Percentiles rank a stretch among this genome's conserved stretches.
Evolutionary conservation across 1,284 basidiomycete species (phyloP).

Genomic region (Apiotrichum gamsii): DNA sequence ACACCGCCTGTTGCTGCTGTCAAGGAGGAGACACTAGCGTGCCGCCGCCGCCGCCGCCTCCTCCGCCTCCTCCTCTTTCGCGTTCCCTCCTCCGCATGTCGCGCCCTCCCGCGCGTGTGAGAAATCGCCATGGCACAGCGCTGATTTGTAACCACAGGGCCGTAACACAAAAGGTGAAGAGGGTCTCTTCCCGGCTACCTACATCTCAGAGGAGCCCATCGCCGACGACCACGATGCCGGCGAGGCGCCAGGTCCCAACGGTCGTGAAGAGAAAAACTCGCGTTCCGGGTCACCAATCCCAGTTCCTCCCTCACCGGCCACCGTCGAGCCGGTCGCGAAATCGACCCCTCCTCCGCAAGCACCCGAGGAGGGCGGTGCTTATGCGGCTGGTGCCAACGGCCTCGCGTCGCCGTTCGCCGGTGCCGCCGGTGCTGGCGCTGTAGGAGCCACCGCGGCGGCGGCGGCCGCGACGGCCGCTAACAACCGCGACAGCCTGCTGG

Average conservation of each 20-base stretch:
- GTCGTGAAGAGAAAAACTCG: background rate
- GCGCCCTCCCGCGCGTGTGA: too few species aligned
- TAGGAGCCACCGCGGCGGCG: conserved; percentile 5
- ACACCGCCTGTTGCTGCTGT: too few species aligned
- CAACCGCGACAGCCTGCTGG: conserved; percentile 14
- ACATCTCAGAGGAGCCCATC: conserved; percentile 59
- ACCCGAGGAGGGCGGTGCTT: conserved; percentile 3
- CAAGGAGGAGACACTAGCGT: too few species aligned
- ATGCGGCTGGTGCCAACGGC: background rate
- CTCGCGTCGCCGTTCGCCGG: conserved; percentile 5
- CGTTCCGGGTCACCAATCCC: conserved; percentile 2
- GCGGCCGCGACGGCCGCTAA: background rate
- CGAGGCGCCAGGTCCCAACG: background rate
- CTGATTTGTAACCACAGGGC: conserved; percentile 54
- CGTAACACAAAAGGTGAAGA: conserved; percentile 72
- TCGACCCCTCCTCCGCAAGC: background rate
- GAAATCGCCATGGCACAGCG: background rate
- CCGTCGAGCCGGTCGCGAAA: background rate
- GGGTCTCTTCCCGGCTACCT: conserved; percentile 87
- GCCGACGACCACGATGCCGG: conserved; percentile 8
- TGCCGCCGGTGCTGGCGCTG: background rate
- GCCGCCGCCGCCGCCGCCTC: too few species aligned
- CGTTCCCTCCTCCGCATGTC: background rate
- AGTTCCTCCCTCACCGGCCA: conserved; percentile 1
- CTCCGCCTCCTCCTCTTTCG: background rate